phyloP scores from a whole-genome alignment of 148 eudicot genomes.

The Bassia scoparia region DNA sequence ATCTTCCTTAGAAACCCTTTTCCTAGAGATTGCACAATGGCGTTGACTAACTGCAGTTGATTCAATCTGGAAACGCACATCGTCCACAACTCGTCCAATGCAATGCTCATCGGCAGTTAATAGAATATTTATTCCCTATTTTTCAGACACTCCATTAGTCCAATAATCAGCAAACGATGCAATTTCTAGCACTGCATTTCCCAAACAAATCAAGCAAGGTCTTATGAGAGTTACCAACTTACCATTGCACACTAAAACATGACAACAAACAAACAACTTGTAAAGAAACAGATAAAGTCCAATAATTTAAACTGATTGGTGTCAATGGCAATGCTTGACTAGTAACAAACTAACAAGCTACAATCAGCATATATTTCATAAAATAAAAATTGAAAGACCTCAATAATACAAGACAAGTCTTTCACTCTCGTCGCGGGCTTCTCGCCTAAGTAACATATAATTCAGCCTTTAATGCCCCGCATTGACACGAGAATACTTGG shows the following conservation, averaged over 20 bases:
- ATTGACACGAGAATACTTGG: not conserved
- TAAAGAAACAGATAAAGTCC: not conserved
- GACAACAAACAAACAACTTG: not conserved
- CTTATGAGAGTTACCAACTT: not conserved
- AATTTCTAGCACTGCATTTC: not conserved
- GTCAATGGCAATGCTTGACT: not conserved
- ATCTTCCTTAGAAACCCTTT: conserved; percentile 48
- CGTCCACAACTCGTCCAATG: conserved; percentile 75
- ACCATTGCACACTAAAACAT: not conserved
- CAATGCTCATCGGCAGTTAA: conserved; percentile 68
- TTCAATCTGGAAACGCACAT: conserved; percentile 60
- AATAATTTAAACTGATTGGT: not conserved
- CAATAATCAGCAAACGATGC: conserved; percentile 7
- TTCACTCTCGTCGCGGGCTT: not conserved
- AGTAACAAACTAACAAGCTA: not conserved
- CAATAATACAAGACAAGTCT: too few species aligned
- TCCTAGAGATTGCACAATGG: conserved; percentile 72
- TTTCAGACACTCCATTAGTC: not conserved
- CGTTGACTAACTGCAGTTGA: conserved; percentile 72
- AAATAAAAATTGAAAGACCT: too few species aligned
- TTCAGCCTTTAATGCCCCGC: not conserved
- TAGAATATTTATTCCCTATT: conserved; percentile 84
- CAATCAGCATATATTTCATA: too few species aligned
- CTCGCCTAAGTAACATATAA: not conserved
- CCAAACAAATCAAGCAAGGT: not conserved